Conservation (phyloP, 805 yeast genomes). For the Wickerhamomyces ciferrii region DNA sequence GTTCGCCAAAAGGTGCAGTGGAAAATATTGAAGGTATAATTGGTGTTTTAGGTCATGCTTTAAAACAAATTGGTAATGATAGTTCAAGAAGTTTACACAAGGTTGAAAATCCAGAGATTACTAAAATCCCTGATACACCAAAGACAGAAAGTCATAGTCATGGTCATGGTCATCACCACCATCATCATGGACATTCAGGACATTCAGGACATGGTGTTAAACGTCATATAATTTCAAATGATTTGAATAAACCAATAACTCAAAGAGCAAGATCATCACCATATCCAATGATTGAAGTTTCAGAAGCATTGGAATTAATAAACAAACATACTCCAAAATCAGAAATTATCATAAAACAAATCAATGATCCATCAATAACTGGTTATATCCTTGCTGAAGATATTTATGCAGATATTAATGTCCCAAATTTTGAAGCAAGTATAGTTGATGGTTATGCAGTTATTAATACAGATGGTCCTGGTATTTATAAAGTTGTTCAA, state of each 20-base stretch:
- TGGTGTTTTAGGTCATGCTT: slow-evolving; percentile 36
- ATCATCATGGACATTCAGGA: slow-evolving; percentile 9
- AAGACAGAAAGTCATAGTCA: slow-evolving; percentile 6
- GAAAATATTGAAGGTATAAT: slow-evolving; percentile 38
- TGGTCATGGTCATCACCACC: slow-evolving; percentile 3
- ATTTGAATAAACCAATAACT: slow-evolving; percentile 31
- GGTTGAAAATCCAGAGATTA: neutral
- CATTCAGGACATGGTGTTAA: slow-evolving; percentile 23
- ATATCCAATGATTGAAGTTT: slow-evolving; percentile 39
- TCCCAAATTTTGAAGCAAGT: slow-evolving; percentile 48
- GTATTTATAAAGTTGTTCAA: slow-evolving; percentile 32
- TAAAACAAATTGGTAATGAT: slow-evolving; percentile 28
- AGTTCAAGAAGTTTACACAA: slow-evolving; percentile 36
- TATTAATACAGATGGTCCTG: slow-evolving; percentile 38
- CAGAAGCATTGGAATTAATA: slow-evolving; percentile 32
- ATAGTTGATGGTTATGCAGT: slow-evolving; percentile 57
- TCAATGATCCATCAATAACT: slow-evolving; percentile 24
- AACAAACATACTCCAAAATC: slow-evolving; percentile 27
- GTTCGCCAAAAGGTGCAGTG: slow-evolving; percentile 43
- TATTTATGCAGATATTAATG: slow-evolving; percentile 30
- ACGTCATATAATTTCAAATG: slow-evolving; percentile 33
- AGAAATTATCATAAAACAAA: slow-evolving; percentile 15
- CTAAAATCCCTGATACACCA: neutral
- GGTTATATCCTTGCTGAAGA: slow-evolving; percentile 40
- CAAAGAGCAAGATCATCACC: slow-evolving; percentile 42